Base-by-base conservation (phyloP, 2,329 filamentous ascomycete genomes). In the Hymenoscyphus fructigenus region DNA sequence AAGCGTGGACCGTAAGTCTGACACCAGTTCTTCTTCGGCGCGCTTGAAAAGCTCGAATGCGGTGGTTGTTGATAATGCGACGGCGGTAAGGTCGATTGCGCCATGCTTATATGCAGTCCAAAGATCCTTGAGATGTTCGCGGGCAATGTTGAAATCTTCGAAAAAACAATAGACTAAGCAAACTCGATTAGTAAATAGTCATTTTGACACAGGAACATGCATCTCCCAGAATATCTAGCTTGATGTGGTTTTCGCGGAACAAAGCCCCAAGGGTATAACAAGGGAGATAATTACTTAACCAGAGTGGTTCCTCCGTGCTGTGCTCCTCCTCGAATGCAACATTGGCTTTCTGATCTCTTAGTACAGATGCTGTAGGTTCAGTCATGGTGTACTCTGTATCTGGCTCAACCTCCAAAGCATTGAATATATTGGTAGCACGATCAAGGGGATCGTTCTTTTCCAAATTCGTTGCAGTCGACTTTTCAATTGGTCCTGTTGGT, bases 391-490 rank as follows among this genome's bases (percentile, higher is more conserved):
- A 36, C 14, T 59, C 57, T n/a, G 36, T 59, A 47, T 59, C 57
- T n/a, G 57, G 57, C 14, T 59, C 57, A 28, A 59, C 12, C 20
- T 59, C 57, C 36, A 59, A 59, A n/a, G 57, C 57, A 47, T 47
- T n/a, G 41, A 59, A 59, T 2, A 59, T 59, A 20, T 59, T 59
- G 57, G 10, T 59, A 23, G 47, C 1, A 17, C 34, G 57, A 17
- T 59, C 34, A 41, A 59, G 57, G 9, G 57, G 57, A 12, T 62
- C 32, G 75, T 79, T 62, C 80, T 85, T 68, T 75, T 85, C 32
- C 79, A 81, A n/a, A 79, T 79, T 2, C n/a, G 9, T 47, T 12
- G 5, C 6, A 4, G 5, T 5, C n/a, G n/a, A 23, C 41, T 4
- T 50, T 3, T 12, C n/a, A 1, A 3, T 12, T 14, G 44, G 44